Base-by-base conservation (phyloP, 495 filamentous ascomycete species). In the Aspergillus carlsbadensis region DNA sequence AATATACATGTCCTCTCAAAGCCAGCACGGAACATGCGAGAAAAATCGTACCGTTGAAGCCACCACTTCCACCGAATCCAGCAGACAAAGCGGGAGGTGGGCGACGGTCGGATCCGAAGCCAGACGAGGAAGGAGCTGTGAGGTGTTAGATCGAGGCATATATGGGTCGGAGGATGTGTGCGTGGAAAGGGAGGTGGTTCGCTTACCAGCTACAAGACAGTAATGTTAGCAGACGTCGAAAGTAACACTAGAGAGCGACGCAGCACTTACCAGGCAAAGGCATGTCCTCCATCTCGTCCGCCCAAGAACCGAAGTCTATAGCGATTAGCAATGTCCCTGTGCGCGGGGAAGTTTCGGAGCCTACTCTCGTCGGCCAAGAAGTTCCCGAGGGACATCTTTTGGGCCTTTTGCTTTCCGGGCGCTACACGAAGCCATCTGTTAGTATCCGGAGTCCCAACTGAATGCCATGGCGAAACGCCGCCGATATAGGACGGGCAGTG, bases 221-320 rank as follows among this genome's bases (percentile, higher is more conserved):
- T 44, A 18, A 50, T 37, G 36, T 64, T 43, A 65, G 72, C 53
- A 31, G 29, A 47, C 44, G 47, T 37, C 48, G 57, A 47, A 26
- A 64, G 39, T 4, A 45, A 10, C 29, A 47, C 15, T 37, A 31
- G 51, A 33, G 44, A 57, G 56, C 48, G 52, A 46, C 40, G 18
- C 58, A 55, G 17, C 57, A 76, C 84, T 78, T 86, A 92, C 90
- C 76, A 71, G 81, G 77, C 58, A 88, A 75, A 52, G 86, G 84
- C 76, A 82, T 81, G 62, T 94, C 89, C 69, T 98, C 94, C 81
- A 98, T 95, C 67, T 98, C 94, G 78, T 98, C 94, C 60, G 94
- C 94, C 94, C 94, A 98, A 57, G 94, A 96, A 67, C 91, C 91
- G 61, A 90, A 83, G 62, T 86, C 92, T 96, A 67, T 61, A 57